Evolutionary conservation across 805 yeast species (phyloP).

Genomic region (Cyberlindnera mycetangii): DNA sequence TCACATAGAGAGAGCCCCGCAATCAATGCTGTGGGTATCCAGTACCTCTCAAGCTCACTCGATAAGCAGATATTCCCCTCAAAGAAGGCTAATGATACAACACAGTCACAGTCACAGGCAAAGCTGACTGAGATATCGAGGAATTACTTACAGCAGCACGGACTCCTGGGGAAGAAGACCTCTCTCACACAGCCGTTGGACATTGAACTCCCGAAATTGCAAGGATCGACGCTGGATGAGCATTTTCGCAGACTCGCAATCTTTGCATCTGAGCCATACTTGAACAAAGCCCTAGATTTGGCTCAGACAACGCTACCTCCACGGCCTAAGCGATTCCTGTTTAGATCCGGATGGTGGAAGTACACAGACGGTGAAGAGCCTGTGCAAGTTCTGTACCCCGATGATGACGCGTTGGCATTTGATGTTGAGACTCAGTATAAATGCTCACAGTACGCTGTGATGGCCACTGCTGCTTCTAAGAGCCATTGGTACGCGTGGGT

Average conservation of each 20-base stretch:
- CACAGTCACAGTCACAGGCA: neutral
- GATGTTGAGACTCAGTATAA: slow-evolving; percentile 89
- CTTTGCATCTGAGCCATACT: slow-evolving; percentile 57
- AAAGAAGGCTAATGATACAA: slow-evolving; percentile 8
- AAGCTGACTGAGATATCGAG: slow-evolving; percentile 50
- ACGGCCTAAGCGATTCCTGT: slow-evolving; percentile 51
- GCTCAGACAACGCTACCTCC: slow-evolving; percentile 34
- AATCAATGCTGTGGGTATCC: slow-evolving; percentile 77
- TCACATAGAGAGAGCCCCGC: slow-evolving; percentile 43
- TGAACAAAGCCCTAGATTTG: slow-evolving; percentile 46
- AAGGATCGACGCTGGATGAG: slow-evolving; percentile 73
- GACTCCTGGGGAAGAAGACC: slow-evolving; percentile 74
- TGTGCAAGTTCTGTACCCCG: slow-evolving; percentile 59
- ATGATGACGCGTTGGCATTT: slow-evolving; percentile 70
- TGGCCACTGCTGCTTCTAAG: slow-evolving; percentile 76
- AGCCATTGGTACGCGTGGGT: slow-evolving; percentile 95
- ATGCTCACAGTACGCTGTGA: slow-evolving; percentile 64
- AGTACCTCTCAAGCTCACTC: slow-evolving; percentile 59
- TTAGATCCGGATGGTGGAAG: slow-evolving; percentile 76
- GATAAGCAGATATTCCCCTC: slow-evolving; percentile 56
- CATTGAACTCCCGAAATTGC: slow-evolving; percentile 64
- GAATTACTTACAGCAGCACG: slow-evolving; percentile 55
- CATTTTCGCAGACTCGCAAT: slow-evolving; percentile 77
- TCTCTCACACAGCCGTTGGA: slow-evolving; percentile 55
- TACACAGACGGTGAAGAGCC: slow-evolving; percentile 55